Base-by-base conservation (phyloP, 1,284 basidiomycete species). In the Ustilago curta region DNA sequence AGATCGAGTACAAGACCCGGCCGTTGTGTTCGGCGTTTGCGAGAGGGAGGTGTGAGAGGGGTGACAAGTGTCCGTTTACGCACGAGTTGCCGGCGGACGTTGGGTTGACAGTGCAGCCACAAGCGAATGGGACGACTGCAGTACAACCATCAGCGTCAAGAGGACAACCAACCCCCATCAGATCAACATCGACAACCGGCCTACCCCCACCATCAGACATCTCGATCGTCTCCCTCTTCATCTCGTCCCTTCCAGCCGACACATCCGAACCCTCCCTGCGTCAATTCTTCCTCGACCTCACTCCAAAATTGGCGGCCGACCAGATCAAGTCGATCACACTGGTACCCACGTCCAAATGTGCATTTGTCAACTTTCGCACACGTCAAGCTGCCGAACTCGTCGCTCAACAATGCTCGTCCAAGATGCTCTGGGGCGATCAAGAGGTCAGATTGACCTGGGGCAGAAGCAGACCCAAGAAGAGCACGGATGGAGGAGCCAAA, bases 1-100 rank as follows among this genome's bases (percentile, higher is more conserved):
- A 97, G 80, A 95, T 96, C 0, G 93, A 94, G 83, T 99, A 98
- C 88, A 97, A 98, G 86, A 91, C 95, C 86, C 88, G 93, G 60
- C 93, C 51, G 18, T 85, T 97, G 9, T 99, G 97, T 85, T 94
- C 93, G 1, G 98, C 99, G 88, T 99, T 92, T 83, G 91, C 90
- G 44, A 98, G 98, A 86, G 97, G 97, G 0, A 92, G 94, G 65
- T 99, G 97, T 84, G 94, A 89, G 43, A 89, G 97, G 42, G 97
- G 97, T 7, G 87, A 88, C 25, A 94, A 93, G 64, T 99, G 97
- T 85, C 97, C 97, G 0, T 99, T 94, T 86, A 88, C 91, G 88
- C 97, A 99, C 82, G 97, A 99, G 85, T 89, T 92, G 83, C 94
- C 94, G 0, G 43, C 56, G 1, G 63, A 60, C 14, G 57, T 59